Conservation (phyloP, 2,329 filamentous ascomycete species). For the Trichothecium sympodiale region DNA sequence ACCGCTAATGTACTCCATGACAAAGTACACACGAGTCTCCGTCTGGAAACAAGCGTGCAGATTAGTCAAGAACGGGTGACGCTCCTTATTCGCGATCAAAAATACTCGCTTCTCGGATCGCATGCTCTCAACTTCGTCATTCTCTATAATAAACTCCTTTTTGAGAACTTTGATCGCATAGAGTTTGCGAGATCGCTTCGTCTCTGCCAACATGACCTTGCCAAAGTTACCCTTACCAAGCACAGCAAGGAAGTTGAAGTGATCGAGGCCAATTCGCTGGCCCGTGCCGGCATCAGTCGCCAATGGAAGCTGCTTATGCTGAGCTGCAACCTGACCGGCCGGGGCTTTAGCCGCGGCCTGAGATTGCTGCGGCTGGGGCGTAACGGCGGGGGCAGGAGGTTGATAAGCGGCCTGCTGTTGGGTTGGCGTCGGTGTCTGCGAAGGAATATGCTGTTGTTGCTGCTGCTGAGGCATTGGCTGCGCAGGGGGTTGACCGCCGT, state of each 20-base stretch:
- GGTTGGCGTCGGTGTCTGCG: constrained; percentile 25
- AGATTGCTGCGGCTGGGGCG: constrained; percentile 21
- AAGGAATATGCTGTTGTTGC: constrained; percentile 18
- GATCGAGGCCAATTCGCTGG: constrained; percentile 83
- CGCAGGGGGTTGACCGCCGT: constrained; percentile 19
- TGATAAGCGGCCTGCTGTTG: constrained; percentile 21
- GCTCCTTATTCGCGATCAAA: constrained; percentile 91
- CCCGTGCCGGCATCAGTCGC: constrained; percentile 65
- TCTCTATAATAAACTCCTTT: constrained; percentile 99
- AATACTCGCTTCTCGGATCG: constrained; percentile 97
- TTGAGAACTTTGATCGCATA: constrained; percentile 99
- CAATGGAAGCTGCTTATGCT: constrained; percentile 53
- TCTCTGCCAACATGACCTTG: constrained; percentile 98
- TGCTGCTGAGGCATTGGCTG: constrained; percentile 22
- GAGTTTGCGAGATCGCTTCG: constrained; percentile 80
- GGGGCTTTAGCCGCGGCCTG: constrained; percentile 22
- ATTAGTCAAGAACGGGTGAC: constrained; percentile 90
- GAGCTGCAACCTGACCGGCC: constrained; percentile 19
- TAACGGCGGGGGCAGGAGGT: constrained; percentile 12
- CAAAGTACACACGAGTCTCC: constrained; percentile 95
- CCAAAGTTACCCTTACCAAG: constrained; percentile 98
- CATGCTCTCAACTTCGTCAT: constrained; percentile 97
- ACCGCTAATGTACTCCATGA: constrained; percentile 99
- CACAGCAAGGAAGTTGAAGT: constrained; percentile 98
- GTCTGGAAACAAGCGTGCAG: constrained; percentile 98